Conservation (phyloP, 306 rosid genomes). For the Dryas drummondii region DNA sequence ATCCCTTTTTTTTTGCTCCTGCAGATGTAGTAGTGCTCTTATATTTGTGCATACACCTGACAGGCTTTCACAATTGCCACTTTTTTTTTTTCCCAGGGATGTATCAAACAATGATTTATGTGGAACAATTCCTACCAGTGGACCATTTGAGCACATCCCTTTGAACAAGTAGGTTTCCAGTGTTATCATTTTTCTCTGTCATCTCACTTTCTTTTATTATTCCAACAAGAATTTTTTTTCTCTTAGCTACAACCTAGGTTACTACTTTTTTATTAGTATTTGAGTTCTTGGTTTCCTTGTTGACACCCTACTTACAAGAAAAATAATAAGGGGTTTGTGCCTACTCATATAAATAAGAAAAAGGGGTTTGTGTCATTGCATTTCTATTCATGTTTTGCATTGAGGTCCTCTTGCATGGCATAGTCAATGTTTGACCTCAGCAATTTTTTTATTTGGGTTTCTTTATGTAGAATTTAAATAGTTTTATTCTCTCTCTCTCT, state of each 20-base stretch:
- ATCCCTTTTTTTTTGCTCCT: neutral
- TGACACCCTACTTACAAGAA: neutral
- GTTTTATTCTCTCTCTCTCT: neutral
- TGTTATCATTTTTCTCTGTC: neutral
- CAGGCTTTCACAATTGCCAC: neutral
- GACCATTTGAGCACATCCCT: constrained; percentile 91
- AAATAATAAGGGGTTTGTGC: neutral
- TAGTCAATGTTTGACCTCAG: neutral
- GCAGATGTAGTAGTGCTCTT: constrained; percentile 6
- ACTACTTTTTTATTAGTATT: neutral
- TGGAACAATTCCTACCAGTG: constrained; percentile 87
- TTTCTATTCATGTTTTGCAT: neutral
- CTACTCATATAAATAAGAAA: neutral
- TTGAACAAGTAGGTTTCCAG: constrained; percentile 61
- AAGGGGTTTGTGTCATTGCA: neutral
- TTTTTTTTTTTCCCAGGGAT: constrained; percentile 51
- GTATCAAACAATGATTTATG: constrained; percentile 85
- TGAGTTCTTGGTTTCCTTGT: neutral
- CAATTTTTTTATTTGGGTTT: neutral
- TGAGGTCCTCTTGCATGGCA: neutral
- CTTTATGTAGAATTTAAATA: neutral
- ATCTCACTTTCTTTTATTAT: neutral
- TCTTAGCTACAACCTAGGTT: neutral
- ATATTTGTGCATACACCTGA: neutral
- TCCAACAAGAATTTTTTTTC: neutral